Percentiles rank a stretch among this genome's conserved stretches.
Evolutionary conservation across 1,284 basidiomycete species (phyloP).

Genomic region (Melampsora americana): DNA sequence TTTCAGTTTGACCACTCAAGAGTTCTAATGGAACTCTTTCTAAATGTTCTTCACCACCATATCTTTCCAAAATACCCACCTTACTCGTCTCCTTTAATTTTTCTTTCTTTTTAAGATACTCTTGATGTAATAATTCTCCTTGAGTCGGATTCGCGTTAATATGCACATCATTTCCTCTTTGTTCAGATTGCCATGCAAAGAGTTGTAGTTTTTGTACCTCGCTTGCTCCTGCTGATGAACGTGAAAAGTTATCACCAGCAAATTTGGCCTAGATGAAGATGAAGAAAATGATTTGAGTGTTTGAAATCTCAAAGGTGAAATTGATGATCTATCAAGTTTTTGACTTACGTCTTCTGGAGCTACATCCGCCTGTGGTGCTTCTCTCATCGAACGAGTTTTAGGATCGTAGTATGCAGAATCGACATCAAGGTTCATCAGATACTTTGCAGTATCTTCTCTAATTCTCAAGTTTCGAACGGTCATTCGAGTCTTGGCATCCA

Average conservation of each 20-base stretch:
- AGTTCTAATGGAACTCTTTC: constrained; percentile 83
- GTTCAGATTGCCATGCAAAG: constrained; percentile 94
- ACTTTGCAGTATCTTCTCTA: constrained; percentile 98
- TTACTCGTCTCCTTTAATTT: constrained; percentile 81
- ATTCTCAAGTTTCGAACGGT: constrained; percentile 98
- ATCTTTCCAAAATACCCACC: constrained; percentile 78
- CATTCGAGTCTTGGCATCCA: constrained; percentile 96
- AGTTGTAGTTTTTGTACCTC: constrained; percentile 87
- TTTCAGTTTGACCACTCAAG: constrained; percentile 86
- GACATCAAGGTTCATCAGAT: constrained; percentile 92
- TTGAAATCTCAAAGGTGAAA: neutral
- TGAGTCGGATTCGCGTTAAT: constrained; percentile 94
- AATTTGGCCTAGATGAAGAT: constrained; percentile 67
- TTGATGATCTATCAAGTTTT: neutral
- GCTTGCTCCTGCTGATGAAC: constrained; percentile 82
- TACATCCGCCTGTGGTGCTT: constrained; percentile 76
- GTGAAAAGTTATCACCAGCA: constrained; percentile 93
- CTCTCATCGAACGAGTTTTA: constrained; percentile 98
- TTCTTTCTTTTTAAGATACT: constrained; percentile 89
- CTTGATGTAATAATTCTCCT: constrained; percentile 82
- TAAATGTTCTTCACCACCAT: constrained; percentile 91
- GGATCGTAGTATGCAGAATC: constrained; percentile 98
- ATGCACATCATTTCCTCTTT: constrained; percentile 89
- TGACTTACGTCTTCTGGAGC: constrained; percentile 73
- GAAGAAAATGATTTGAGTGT: constrained; percentile 11